Evolutionary conservation across 768 basidiomycete genomes (phyloP).

Genomic region (Leccinellum albellum): DNA sequence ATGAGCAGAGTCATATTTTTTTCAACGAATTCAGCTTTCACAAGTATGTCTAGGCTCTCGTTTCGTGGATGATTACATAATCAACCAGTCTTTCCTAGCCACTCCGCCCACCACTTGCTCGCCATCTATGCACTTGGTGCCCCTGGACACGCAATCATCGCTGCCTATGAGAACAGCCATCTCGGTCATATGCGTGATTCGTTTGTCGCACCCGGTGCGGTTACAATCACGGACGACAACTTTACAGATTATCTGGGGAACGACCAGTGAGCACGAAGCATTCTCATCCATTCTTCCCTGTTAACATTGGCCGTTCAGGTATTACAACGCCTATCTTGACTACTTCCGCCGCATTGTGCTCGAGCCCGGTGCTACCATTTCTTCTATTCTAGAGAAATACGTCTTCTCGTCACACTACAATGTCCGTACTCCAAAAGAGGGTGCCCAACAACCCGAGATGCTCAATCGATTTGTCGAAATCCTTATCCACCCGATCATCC

Average conservation of each 20-base stretch:
- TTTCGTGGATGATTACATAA: not conserved
- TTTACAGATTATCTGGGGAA: conserved; percentile 27
- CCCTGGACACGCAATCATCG: conserved; percentile 34
- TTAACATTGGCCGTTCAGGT: conserved; percentile 10
- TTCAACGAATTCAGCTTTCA: conserved; percentile 41
- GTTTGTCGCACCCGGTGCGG: conserved; percentile 23
- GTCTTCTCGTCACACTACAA: conserved; percentile 55
- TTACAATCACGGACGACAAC: conserved; percentile 24
- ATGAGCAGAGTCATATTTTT: conserved; percentile 51
- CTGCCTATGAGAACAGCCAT: conserved; percentile 40
- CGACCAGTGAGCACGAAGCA: conserved; percentile 27
- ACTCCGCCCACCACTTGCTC: conserved; percentile 54
- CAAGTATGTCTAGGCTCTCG: conserved; percentile 20
- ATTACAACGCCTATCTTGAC: conserved; percentile 32
- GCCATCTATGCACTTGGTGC: conserved; percentile 63
- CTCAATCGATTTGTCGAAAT: conserved; percentile 56
- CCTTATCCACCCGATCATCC: conserved; percentile 64
- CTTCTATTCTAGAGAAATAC: conserved; percentile 53
- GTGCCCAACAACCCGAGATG: conserved; percentile 49
- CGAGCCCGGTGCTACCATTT: conserved; percentile 27
- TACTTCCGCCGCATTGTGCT: conserved; percentile 31
- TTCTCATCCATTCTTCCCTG: not conserved
- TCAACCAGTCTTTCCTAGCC: conserved; percentile 33
- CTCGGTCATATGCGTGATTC: conserved; percentile 36
- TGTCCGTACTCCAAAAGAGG: conserved; percentile 27